Percentiles rank a stretch among this genome's conserved stretches.
Evolutionary conservation across 176 grass and related monocot genomes (phyloP).

Genomic region (Oryza glaberrima): DNA sequence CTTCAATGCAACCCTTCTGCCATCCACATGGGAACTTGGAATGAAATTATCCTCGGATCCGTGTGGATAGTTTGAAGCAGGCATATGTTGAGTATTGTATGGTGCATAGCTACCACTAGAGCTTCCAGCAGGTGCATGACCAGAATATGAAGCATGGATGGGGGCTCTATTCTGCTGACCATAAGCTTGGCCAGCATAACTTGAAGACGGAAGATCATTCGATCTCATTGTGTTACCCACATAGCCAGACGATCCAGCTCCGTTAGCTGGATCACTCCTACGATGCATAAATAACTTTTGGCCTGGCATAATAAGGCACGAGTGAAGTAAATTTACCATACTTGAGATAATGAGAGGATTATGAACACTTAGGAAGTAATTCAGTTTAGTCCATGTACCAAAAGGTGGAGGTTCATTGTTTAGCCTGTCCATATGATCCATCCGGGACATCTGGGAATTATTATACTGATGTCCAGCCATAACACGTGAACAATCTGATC

Average conservation of each 20-base stretch:
- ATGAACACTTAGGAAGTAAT: not conserved
- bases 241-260: slow-evolving; percentile 30
- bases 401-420: slow-evolving; percentile 49
- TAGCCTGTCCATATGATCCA: slow-evolving; percentile 45
- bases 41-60: slow-evolving; percentile 49
- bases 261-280: slow-evolving; percentile 49
- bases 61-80: slow-evolving; percentile 44
- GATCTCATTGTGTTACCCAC: slow-evolving; percentile 31
- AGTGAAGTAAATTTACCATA: slow-evolving; percentile 17
- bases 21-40: slow-evolving; percentile 45
- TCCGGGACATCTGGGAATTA: slow-evolving; percentile 49
- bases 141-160: slow-evolving; percentile 38
- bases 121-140: slow-evolving; percentile 51
- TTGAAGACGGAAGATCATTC: slow-evolving; percentile 49
- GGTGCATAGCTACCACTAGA: slow-evolving; percentile 50
- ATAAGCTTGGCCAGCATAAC: slow-evolving; percentile 32
- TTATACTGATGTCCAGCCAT: slow-evolving; percentile 55
- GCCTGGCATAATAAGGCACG: slow-evolving; percentile 45
- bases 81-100: slow-evolving; percentile 35
- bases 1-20: slow-evolving; percentile 57
- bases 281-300: slow-evolving; percentile 51
- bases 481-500: slow-evolving; percentile 29
- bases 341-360: slow-evolving; percentile 14
- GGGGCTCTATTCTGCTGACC: slow-evolving; percentile 44
- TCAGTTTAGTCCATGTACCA: slow-evolving; percentile 43